Percentiles rank a stretch among this genome's conserved stretches.
These are phyloP conservation scores for Marasmius oreades DNA, from an alignment of 1,284 basidiomycete genomes.

Conservation along the genomic window DNA sequence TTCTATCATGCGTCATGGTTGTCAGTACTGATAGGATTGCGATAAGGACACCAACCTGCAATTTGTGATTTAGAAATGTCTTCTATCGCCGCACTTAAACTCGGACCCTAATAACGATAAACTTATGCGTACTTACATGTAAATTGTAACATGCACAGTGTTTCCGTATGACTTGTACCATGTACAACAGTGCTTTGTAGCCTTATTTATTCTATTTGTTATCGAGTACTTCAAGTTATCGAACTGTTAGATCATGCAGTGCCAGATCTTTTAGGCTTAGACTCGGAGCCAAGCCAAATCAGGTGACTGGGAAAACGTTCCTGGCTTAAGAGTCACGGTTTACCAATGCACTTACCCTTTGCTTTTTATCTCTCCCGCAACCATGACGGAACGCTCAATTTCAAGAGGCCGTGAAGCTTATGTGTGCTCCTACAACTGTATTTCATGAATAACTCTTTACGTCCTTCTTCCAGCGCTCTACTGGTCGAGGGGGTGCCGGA, in stretches of 20 bases:
- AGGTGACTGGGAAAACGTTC: no score
- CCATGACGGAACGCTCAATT: not conserved
- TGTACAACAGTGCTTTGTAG: no score
- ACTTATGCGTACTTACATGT: no score
- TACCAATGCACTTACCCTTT: not conserved
- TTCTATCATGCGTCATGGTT: conserved; percentile 9
- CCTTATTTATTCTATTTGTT: no score
- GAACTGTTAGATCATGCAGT: no score
- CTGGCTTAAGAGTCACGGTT: no score
- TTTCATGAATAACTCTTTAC: not conserved
- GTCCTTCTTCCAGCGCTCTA: conserved; percentile 31
- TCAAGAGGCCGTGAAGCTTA: not conserved
- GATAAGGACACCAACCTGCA: conserved; percentile 29
- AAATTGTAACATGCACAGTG: no score
- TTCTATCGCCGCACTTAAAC: not conserved
- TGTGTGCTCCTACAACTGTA: not conserved
- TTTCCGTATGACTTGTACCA: no score
- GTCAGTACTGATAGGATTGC: not conserved
- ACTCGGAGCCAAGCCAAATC: no score
- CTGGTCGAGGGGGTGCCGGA: conserved; percentile 65
- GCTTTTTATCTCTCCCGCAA: not conserved
- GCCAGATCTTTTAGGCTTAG: no score
- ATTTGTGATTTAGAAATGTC: conserved; percentile 27
- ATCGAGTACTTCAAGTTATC: no score
- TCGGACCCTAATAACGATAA: no score